phyloP scores from a whole-genome alignment of 2,329 filamentous ascomycete species.

The Aspergillus sp. region DNA sequence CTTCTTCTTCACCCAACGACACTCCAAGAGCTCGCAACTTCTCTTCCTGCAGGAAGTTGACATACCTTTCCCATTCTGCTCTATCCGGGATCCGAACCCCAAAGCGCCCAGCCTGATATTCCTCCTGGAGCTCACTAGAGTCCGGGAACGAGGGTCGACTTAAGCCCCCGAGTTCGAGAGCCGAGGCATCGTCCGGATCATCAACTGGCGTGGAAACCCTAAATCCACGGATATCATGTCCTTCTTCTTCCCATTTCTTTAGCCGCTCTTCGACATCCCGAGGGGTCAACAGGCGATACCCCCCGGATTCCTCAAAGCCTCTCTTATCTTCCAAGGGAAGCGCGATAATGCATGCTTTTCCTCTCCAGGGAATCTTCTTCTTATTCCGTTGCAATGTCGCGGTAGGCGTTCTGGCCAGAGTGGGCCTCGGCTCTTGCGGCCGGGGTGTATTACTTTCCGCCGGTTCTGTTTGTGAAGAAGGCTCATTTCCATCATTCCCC shows the following conservation, averaged over 20 bases:
- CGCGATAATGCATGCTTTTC: conserved; percentile 64
- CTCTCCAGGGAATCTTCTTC: conserved; percentile 67
- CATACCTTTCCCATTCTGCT: conserved; percentile 66
- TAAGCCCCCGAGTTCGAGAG: conserved; percentile 30
- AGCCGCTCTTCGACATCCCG: conserved; percentile 33
- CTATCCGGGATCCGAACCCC: conserved; percentile 38
- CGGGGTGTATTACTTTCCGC: conserved; percentile 4
- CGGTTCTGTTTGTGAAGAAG: conserved; percentile 3
- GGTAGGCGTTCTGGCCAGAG: conserved; percentile 9
- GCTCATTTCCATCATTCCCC: conserved; percentile 4
- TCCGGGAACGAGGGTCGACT: conserved; percentile 40
- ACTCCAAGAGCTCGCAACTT: conserved; percentile 90
- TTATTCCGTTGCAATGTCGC: conserved; percentile 38
- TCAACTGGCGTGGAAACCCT: conserved; percentile 22
- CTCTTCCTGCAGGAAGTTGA: conserved; percentile 74
- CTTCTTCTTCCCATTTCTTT: conserved; percentile 35
- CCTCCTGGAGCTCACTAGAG: conserved; percentile 28
- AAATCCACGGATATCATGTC: conserved; percentile 37
- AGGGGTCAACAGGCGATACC: conserved; percentile 30
- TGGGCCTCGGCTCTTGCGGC: conserved; percentile 7
- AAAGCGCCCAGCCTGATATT: conserved; percentile 25
- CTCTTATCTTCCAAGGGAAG: conserved; percentile 61
- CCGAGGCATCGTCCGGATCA: conserved; percentile 20
- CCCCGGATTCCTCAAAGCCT: conserved; percentile 39
- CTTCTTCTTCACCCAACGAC: conserved; percentile 67